Evolutionary conservation across 495 filamentous ascomycete species (phyloP).

Genomic region (Penicillium canescens): DNA sequence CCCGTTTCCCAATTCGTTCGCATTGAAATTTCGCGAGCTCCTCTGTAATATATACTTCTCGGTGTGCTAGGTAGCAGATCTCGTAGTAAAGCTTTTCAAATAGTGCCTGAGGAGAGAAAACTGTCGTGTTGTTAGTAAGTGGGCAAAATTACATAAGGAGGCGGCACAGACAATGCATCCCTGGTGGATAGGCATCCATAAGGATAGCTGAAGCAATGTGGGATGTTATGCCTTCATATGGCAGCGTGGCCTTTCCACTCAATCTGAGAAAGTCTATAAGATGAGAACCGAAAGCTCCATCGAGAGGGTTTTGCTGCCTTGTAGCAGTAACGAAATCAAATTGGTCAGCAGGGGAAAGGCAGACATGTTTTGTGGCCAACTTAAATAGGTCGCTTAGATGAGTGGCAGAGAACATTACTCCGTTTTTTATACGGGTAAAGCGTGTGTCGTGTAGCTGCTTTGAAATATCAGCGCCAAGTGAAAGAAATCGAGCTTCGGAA

Average conservation of each 20-base stretch:
- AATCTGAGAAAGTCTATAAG: slow-evolving; percentile 13
- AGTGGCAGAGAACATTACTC: slow-evolving; percentile 17
- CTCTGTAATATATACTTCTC: slow-evolving; percentile 9
- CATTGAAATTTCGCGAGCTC: slow-evolving; percentile 4
- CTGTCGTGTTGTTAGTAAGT: slow-evolving; percentile 7
- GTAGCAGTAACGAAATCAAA: slow-evolving; percentile 23
- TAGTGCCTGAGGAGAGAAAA: slow-evolving; percentile 16
- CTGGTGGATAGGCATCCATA: slow-evolving; percentile 22
- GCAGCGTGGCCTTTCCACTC: slow-evolving; percentile 3
- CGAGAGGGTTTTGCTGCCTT: slow-evolving; percentile 15
- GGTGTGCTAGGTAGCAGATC: slow-evolving; percentile 11
- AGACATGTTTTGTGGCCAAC: slow-evolving; percentile 10
- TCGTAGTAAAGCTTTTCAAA: slow-evolving; percentile 18
- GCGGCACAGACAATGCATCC: slow-evolving; percentile 25
- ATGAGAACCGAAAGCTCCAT: slow-evolving; percentile 18
- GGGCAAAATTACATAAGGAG: background rate
- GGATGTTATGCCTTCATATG: slow-evolving; percentile 11
- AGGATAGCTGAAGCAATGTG: slow-evolving; percentile 26
- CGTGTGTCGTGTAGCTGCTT: background rate
- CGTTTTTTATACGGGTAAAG: background rate
- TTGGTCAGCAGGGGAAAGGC: slow-evolving; percentile 9
- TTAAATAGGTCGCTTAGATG: slow-evolving; percentile 24
- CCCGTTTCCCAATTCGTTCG: background rate
- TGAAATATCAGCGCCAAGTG: slow-evolving; percentile 3
- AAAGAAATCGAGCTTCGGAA: slow-evolving; percentile 6